Evolutionary conservation across 768 basidiomycete genomes (phyloP).

Genomic region (Leccinum obscurum): DNA sequence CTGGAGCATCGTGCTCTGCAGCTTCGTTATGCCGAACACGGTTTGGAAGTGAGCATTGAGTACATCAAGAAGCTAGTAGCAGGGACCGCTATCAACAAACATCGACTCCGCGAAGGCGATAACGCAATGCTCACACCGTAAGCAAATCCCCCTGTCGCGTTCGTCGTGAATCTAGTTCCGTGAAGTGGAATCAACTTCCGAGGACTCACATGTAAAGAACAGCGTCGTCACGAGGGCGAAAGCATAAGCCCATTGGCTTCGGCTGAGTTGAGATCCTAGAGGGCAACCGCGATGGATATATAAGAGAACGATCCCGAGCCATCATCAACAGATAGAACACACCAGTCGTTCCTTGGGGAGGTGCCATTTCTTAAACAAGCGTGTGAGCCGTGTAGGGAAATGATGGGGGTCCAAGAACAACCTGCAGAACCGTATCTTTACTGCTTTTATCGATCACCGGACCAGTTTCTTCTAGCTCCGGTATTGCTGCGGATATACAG

Average conservation of each 20-base stretch:
- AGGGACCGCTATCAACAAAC: conserved; percentile 21
- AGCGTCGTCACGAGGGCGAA: conserved; percentile 72
- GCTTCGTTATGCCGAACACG: conserved; percentile 64
- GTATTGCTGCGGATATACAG: conserved; percentile 3
- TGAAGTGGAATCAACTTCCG: background rate
- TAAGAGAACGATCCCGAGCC: background rate
- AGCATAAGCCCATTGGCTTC: conserved; percentile 51
- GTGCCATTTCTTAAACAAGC: conserved; percentile 32
- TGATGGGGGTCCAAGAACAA: conserved; percentile 5
- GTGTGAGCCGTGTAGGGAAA: conserved; percentile 2
- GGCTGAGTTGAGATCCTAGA: conserved; percentile 42
- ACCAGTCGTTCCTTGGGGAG: conserved; percentile 45
- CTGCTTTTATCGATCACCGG: conserved; percentile 15
- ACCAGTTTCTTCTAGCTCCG: conserved; percentile 1
- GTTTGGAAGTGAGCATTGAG: conserved; percentile 73
- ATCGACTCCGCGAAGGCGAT: background rate
- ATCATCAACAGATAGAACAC: conserved; percentile 2
- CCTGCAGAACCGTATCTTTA: background rate
- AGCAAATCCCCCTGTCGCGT: conserved; percentile 59
- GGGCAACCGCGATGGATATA: background rate
- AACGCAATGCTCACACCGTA: conserved; percentile 50
- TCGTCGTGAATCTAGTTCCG: background rate
- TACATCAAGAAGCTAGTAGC: conserved; percentile 62
- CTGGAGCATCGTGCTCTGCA: conserved; percentile 74
- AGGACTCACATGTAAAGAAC: conserved; percentile 66